Evolutionary conservation across 441 rosid genomes (phyloP), one percentile per base, ranked within the genome.

Genomic region (Mallotus japonicus): DNA sequence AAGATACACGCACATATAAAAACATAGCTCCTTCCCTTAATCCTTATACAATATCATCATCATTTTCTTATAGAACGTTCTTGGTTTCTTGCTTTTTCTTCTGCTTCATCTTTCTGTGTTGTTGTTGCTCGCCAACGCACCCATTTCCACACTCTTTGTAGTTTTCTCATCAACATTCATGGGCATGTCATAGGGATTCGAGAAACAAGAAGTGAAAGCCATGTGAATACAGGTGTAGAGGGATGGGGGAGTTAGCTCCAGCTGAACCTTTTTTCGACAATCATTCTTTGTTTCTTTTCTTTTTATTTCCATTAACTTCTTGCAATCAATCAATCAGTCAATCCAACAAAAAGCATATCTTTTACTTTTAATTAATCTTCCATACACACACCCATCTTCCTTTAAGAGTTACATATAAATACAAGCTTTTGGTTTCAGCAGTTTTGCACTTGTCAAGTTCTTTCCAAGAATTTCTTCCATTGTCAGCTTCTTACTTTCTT

Each of bases 181-280:
- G 65, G 2, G 32, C 32, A 28, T 28, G 32, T 1, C 17, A 58
- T 79, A 4, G 81, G 72, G 77, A 73, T 59, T 2, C 69, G 78
- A 75, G 83, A 67, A 17, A 28, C 19, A 2, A 28, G 9, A 19
- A 19, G 14, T 19, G 3, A n/a, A n/a, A 28, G 67, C 86, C 89
- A 80, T 75, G 89, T 85, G 87, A 78, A n/a, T 78, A 19, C 72
- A 63, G 76, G 61, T 75, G 77, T 34, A 47, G 57, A 74, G 81
- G 79, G 50, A 83, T 85, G 85, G 86, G 74, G 57, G 12, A 28
- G 3, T 28, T 28, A 28, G 32, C 32, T 28, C 32, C 32, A 2
- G 32, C 32, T 28, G 32, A 28, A 28, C 32, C 32, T 28, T 28
- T 28, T 28, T 73, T 55, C 65, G 11, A 56, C 77, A 72, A 78